Conservation (phyloP, 495 filamentous ascomycete genomes). For the Stereocaulon alpinum region DNA sequence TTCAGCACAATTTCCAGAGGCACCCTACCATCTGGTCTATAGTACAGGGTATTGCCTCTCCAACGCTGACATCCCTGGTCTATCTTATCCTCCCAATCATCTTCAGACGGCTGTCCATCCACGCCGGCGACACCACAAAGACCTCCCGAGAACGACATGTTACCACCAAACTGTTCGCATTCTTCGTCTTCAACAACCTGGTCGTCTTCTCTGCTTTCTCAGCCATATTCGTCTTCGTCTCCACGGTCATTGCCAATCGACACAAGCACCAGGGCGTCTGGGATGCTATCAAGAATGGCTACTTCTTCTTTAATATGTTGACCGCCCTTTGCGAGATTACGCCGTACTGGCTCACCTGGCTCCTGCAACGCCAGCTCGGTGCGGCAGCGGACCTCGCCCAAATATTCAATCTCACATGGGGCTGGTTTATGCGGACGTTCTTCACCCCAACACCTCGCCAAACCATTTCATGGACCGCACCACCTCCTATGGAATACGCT, state of each 20-base stretch:
- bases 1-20: conserved; percentile 49
- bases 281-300: conserved; percentile 52
- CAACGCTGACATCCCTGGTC: conserved; percentile 77
- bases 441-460: conserved; percentile 82
- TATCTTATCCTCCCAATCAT: conserved; percentile 84
- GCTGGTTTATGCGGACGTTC: conserved; percentile 74
- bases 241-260: conserved; percentile 49
- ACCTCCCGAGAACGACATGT: conserved; percentile 91
- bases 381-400: conserved; percentile 85
- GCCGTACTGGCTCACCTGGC: conserved; percentile 87
- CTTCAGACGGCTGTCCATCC: conserved; percentile 73
- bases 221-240: conserved; percentile 61
- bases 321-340: conserved; percentile 65
- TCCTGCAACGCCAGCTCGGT: conserved; percentile 85
- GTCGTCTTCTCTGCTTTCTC: conserved; percentile 87
- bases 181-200: conserved; percentile 97
- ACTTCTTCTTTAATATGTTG: conserved; percentile 53
- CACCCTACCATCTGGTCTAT: conserved; percentile 66
- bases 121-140: conserved; percentile 78
- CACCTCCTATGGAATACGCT: conserved; percentile 86
- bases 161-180: conserved; percentile 79
- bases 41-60: conserved; percentile 89
- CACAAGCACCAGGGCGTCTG: conserved; percentile 45
- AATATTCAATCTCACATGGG: conserved; percentile 65
- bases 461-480: conserved; percentile 87